phyloP scores from a whole-genome alignment of 805 yeast genomes.

The Osmozyma mogii region DNA sequence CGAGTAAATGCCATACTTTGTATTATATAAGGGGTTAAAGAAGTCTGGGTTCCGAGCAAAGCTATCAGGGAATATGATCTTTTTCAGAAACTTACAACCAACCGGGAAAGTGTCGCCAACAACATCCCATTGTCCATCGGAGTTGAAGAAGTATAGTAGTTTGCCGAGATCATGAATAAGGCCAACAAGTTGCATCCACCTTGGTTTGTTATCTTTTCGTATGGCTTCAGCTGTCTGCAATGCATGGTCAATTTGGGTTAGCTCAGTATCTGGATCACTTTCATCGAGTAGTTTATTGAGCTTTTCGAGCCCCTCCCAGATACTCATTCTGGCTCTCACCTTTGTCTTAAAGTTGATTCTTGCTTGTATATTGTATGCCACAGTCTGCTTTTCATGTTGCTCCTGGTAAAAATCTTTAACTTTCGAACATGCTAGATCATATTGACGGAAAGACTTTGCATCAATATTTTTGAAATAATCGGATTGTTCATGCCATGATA shows the following conservation, averaged over 20 bases:
- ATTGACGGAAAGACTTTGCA: conserved; percentile 47
- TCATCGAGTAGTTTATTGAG: conserved; percentile 59
- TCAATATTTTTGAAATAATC: conserved; percentile 27
- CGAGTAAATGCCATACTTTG: conserved; percentile 60
- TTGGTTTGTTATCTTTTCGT: conserved; percentile 55
- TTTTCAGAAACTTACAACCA: conserved; percentile 56
- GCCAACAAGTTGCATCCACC: conserved; percentile 74
- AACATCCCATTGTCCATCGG: conserved; percentile 74
- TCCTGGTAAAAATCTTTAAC: conserved; percentile 60
- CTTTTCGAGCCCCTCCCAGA: conserved; percentile 64
- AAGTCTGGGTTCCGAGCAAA: conserved; percentile 55
- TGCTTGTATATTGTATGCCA: conserved; percentile 65
- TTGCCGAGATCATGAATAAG: conserved; percentile 67
- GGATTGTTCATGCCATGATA: conserved; percentile 19
- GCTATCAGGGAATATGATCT: conserved; percentile 52
- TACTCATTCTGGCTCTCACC: conserved; percentile 55
- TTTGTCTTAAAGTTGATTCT: conserved; percentile 64
- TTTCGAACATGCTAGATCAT: conserved; percentile 60
- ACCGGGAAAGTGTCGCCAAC: conserved; percentile 76
- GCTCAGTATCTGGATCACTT: conserved; percentile 68
- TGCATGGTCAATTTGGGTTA: conserved; percentile 70
- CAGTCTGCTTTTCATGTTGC: conserved; percentile 64
- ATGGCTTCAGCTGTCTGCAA: conserved; percentile 72
- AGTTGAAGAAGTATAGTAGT: conserved; percentile 58
- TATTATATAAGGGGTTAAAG: conserved; percentile 53